Conservation (phyloP, 768 basidiomycete genomes). For the Asterophora parasitica region DNA sequence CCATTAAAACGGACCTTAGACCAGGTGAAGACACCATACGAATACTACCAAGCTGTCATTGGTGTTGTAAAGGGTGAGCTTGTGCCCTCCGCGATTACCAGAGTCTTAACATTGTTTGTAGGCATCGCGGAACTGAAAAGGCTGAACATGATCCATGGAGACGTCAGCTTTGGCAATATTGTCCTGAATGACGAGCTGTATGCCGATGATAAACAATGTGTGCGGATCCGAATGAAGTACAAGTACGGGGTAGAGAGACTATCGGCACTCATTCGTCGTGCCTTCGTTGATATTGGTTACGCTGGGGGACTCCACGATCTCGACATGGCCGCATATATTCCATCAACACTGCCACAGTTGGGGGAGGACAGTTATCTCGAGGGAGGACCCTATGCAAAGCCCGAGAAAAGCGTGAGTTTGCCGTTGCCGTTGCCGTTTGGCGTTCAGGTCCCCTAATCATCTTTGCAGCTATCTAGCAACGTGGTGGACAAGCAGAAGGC, state of each 20-base stretch:
- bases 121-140: background rate
- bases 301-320: background rate
- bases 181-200: background rate
- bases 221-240: no score
- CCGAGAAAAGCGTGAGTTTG: no score
- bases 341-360: no score
- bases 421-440: no score
- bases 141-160: background rate
- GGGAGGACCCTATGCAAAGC: no score
- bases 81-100: no score
- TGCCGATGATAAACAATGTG: background rate
- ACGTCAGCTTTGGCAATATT: background rate
- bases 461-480: no score
- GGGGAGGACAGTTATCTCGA: no score
- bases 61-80: background rate
- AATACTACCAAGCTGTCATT: background rate
- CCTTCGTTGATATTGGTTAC: background rate
- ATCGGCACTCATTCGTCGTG: background rate
- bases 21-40: no score
- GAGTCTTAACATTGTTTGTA: background rate
- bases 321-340: background rate
- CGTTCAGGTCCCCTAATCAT: no score
- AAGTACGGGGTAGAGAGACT: no score
- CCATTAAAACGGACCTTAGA: background rate
- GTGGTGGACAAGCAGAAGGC: no score